These are phyloP conservation scores for Tuber brumale DNA, from an alignment of 495 filamentous ascomycete species.

Conservation along the genomic window DNA sequence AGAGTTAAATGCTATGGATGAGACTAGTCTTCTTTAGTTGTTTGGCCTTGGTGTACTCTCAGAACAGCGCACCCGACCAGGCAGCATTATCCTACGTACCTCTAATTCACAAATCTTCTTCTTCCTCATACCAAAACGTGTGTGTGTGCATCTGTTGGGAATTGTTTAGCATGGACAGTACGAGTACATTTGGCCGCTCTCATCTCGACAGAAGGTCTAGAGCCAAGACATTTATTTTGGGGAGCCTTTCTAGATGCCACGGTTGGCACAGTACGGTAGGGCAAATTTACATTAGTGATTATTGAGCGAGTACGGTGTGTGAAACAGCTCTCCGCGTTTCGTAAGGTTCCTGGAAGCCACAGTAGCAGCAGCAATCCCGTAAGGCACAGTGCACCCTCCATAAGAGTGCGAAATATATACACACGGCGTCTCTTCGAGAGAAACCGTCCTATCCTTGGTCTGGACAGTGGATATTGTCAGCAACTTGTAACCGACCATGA, in stretches of 20 bases:
- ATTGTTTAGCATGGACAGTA: neutral
- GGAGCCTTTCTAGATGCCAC: neutral
- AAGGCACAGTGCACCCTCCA: neutral
- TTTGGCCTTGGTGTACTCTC: neutral
- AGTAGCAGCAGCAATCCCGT: neutral
- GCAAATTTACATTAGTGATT: neutral
- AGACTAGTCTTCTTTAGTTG: neutral
- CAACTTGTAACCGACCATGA: neutral
- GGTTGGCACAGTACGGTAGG: neutral
- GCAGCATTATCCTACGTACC: neutral
- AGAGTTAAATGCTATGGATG: neutral
- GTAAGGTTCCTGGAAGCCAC: neutral
- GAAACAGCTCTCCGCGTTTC: conserved; percentile 1
- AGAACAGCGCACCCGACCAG: neutral
- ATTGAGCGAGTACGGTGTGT: neutral
- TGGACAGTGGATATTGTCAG: neutral
- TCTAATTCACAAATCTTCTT: neutral
- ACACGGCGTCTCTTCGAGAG: neutral
- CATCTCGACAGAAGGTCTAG: neutral
- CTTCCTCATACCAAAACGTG: neutral
- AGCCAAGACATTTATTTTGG: neutral
- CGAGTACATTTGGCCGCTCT: neutral
- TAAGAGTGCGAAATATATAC: neutral
- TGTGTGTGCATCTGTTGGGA: neutral
- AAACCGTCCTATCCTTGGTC: neutral